A percentile compares a stretch with the other conserved stretches of the same genome.
These are phyloP conservation scores for Dryas integrifolia DNA, from an alignment of 331 rosid species.

Conservation along the genomic window DNA sequence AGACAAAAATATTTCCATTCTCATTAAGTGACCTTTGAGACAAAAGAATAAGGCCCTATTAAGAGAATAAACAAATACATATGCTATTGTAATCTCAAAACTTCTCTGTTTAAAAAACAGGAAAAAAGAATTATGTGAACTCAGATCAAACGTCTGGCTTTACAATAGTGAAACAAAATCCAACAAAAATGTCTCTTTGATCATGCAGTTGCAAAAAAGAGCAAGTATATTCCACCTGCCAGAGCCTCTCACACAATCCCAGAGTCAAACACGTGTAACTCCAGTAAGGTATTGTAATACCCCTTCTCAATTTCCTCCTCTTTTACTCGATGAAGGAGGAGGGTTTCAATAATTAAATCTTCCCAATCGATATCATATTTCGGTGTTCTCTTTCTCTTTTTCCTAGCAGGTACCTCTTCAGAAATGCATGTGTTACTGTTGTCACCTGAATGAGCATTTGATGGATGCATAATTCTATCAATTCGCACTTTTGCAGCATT, in stretches of 20 bases:
- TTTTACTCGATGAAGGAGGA: slow-evolving; percentile 66
- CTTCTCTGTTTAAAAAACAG: slow-evolving; percentile 6
- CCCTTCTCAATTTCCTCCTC: slow-evolving; percentile 87
- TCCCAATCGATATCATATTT: slow-evolving; percentile 56
- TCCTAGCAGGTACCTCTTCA: slow-evolving; percentile 17
- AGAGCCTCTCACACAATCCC: slow-evolving; percentile 34
- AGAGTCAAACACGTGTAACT: slow-evolving; percentile 55
- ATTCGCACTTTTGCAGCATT: slow-evolving; percentile 63
- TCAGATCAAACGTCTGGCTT: background rate
- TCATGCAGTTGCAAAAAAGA: background rate
- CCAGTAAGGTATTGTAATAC: slow-evolving; percentile 58
- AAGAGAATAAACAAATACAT: background rate
- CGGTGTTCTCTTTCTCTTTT: slow-evolving; percentile 43
- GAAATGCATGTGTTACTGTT: background rate
- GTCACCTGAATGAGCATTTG: slow-evolving; percentile 21
- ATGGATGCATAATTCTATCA: slow-evolving; percentile 47
- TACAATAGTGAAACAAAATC: background rate
- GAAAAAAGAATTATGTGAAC: background rate
- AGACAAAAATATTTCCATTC: background rate
- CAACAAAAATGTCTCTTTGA: background rate
- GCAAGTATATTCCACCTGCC: background rate
- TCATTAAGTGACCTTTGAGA: background rate
- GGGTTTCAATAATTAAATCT: slow-evolving; percentile 76
- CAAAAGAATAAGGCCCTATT: background rate
- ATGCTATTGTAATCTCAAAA: background rate